Percentiles rank a stretch among this genome's conserved stretches.
Evolutionary conservation across 2,329 filamentous ascomycete genomes (phyloP).

Genomic region (Massarina eburnea): DNA sequence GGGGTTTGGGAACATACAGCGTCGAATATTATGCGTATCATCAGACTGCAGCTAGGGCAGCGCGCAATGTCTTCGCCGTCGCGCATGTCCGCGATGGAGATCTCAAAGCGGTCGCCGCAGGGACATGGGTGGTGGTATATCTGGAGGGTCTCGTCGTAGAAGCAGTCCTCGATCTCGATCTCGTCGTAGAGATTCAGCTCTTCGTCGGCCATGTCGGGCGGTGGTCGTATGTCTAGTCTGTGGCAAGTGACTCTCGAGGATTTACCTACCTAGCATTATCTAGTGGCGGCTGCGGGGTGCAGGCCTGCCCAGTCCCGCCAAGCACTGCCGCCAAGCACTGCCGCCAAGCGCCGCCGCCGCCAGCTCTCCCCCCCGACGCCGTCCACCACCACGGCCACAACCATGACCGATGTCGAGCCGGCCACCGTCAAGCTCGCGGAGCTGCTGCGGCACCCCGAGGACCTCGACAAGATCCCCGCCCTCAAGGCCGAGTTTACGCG

Average conservation of each 20-base stretch:
- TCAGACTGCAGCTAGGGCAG: constrained; percentile 94
- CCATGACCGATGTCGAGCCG: constrained; percentile 64
- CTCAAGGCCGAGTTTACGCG: constrained; percentile 91
- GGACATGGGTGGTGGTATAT: constrained; percentile 97
- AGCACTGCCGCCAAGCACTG: neutral
- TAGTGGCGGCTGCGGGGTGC: constrained; percentile 7
- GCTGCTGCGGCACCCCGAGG: constrained; percentile 90
- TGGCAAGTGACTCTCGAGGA: no score
- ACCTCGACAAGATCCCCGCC: constrained; percentile 90
- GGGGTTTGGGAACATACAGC: constrained; percentile 60
- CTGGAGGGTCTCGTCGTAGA: constrained; percentile 90
- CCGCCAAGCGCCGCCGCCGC: constrained; percentile 8
- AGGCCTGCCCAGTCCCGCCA: neutral
- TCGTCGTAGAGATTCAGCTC: constrained; percentile 83
- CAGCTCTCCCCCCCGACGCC: no score
- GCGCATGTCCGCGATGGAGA: constrained; percentile 76
- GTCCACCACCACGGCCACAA: constrained; percentile 11
- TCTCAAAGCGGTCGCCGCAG: constrained; percentile 96
- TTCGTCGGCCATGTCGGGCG: constrained; percentile 35
- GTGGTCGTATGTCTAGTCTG: no score
- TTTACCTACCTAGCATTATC: no score
- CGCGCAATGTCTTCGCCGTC: constrained; percentile 95
- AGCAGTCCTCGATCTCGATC: constrained; percentile 91
- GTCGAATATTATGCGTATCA: constrained; percentile 95
- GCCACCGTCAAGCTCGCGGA: constrained; percentile 80